Evolutionary conservation across 306 rosid species (phyloP).

Genomic region (Acacia acuminata): DNA sequence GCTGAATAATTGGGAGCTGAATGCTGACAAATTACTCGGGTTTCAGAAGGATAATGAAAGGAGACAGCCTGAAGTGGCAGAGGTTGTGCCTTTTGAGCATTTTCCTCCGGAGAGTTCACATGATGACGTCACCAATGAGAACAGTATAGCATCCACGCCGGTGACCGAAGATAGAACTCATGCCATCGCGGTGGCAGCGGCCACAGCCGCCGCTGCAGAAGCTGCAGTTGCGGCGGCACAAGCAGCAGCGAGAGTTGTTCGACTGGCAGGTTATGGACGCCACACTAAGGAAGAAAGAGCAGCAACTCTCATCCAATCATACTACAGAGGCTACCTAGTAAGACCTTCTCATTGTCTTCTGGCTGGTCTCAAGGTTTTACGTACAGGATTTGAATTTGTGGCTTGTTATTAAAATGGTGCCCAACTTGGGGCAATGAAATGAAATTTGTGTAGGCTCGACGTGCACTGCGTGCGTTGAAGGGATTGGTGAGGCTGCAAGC

Average conservation of each 20-base stretch:
- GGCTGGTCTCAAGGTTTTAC: too few species aligned
- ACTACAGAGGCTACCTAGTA: conserved; percentile 72
- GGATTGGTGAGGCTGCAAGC: conserved; percentile 94
- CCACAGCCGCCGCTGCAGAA: conserved; percentile 75
- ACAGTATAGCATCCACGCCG: conserved; percentile 50
- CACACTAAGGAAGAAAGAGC: conserved; percentile 66
- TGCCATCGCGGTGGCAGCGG: conserved; percentile 63
- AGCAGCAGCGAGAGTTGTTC: conserved; percentile 71
- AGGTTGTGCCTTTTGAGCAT: conserved; percentile 63
- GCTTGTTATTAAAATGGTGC: background rate
- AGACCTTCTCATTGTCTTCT: background rate
- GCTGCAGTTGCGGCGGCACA: conserved; percentile 77
- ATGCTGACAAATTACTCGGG: background rate
- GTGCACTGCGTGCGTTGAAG: conserved; percentile 87
- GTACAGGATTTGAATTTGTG: too few species aligned
- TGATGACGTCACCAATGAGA: conserved; percentile 48
- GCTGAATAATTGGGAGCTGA: background rate
- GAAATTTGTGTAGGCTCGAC: conserved; percentile 61
- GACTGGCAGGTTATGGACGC: conserved; percentile 67
- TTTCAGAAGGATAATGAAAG: conserved; percentile 45
- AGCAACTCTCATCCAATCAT: conserved; percentile 65
- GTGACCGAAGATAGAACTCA: conserved; percentile 52
- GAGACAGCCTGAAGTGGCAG: conserved; percentile 55
- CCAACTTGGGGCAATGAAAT: background rate
- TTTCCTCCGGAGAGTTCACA: conserved; percentile 55